Evolutionary conservation across 345 rosid genomes (phyloP).

Genomic region (Mercurialis annua): DNA sequence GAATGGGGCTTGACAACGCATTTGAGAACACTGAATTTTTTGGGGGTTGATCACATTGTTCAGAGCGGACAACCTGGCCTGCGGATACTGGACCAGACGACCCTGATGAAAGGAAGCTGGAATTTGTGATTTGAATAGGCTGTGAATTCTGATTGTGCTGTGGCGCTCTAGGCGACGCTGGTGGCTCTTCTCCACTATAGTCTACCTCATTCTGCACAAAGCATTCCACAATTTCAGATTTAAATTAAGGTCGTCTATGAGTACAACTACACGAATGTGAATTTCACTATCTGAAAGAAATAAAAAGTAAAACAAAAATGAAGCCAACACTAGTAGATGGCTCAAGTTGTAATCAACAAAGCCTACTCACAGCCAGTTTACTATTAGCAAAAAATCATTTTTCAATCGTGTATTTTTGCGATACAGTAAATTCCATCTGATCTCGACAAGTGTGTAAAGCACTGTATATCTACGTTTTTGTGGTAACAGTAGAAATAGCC

Average conservation of each 20-base stretch:
- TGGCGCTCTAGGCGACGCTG: slow-evolving; percentile 65
- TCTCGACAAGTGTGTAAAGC: too few species aligned
- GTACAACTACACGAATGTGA: neutral
- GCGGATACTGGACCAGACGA: slow-evolving; percentile 43
- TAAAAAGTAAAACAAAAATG: neutral
- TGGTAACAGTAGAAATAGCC: too few species aligned
- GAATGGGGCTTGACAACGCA: slow-evolving; percentile 74
- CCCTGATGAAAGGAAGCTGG: slow-evolving; percentile 53
- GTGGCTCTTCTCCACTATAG: slow-evolving; percentile 52
- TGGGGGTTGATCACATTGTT: slow-evolving; percentile 61
- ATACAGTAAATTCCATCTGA: too few species aligned
- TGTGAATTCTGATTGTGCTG: slow-evolving; percentile 47
- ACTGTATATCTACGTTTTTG: too few species aligned
- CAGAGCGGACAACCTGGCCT: slow-evolving; percentile 49
- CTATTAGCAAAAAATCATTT: neutral
- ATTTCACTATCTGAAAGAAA: neutral
- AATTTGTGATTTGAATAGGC: slow-evolving; percentile 40
- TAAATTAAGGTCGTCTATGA: neutral
- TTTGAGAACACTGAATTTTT: slow-evolving; percentile 82
- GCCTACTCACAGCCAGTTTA: neutral
- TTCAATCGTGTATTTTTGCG: neutral
- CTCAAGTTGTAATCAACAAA: neutral
- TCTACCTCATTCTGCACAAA: slow-evolving; percentile 69
- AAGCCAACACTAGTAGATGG: neutral
- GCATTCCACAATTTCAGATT: neutral